Evolutionary conservation across 345 rosid species (phyloP).

Genomic region (Crucihimalaya himalaica): DNA sequence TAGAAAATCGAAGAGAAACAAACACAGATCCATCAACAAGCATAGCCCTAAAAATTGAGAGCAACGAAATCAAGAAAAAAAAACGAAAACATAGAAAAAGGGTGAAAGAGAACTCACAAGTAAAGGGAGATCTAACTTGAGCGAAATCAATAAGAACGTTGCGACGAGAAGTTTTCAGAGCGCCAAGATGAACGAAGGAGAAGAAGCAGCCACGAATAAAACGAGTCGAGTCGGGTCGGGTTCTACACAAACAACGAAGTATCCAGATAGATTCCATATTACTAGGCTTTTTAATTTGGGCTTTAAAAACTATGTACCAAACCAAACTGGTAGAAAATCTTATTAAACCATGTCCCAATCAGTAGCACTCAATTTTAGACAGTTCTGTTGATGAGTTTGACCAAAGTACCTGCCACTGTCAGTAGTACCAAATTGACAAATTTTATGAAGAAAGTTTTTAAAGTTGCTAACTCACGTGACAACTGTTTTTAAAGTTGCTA

Average conservation of each 20-base stretch:
- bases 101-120: background rate
- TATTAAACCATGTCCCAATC: background rate
- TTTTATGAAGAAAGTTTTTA: too few relatives aligned
- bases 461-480: too few relatives aligned
- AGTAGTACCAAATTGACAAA: conserved; percentile 7
- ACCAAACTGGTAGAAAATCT: background rate
- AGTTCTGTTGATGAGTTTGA: background rate
- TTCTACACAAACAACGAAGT: background rate
- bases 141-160: background rate
- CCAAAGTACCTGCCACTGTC: background rate
- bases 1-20: background rate
- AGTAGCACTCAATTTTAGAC: background rate
- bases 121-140: background rate
- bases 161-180: conserved; percentile 30
- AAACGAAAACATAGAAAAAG: background rate
- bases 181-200: conserved; percentile 9
- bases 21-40: background rate
- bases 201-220: background rate
- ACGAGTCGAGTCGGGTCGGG: conserved; percentile 19
- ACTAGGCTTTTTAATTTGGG: too few relatives aligned
- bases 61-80: background rate
- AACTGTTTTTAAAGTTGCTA: too few relatives aligned
- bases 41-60: background rate
- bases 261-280: too few relatives aligned
- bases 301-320: background rate